phyloP scores from a whole-genome alignment of 2,329 filamentous ascomycete genomes.

The Bipolaris oryzae region DNA sequence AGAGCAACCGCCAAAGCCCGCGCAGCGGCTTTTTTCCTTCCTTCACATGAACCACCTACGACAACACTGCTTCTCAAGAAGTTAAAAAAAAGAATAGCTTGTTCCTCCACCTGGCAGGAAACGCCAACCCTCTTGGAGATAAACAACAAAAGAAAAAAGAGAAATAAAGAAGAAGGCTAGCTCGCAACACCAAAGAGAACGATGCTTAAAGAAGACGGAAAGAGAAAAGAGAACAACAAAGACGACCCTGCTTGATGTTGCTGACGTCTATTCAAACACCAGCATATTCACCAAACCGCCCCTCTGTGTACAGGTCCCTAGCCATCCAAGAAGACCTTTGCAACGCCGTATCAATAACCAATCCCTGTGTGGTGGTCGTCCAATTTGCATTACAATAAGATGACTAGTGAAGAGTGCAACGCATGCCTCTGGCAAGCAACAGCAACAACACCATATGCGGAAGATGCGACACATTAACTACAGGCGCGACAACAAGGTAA shows the following conservation, averaged over 20 bases:
- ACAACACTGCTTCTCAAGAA: constrained; percentile 24
- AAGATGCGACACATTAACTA: constrained; percentile 38
- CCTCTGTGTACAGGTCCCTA: constrained; percentile 29
- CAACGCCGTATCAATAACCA: constrained; percentile 44
- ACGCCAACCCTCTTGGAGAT: constrained; percentile 22
- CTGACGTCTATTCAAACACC: constrained; percentile 29
- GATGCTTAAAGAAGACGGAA: constrained; percentile 12
- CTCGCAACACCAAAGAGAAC: constrained; percentile 17
- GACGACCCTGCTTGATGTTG: constrained; percentile 23
- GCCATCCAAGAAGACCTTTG: constrained; percentile 33
- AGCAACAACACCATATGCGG: constrained; percentile 22
- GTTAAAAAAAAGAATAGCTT: constrained; percentile 17
- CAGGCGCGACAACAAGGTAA: constrained; percentile 18
- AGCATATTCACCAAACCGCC: constrained; percentile 44
- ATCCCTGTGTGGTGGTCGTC: constrained; percentile 43
- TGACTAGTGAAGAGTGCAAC: constrained; percentile 19
- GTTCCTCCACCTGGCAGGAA: constrained; percentile 23
- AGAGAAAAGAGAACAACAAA: constrained; percentile 15
- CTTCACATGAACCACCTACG: constrained; percentile 28
- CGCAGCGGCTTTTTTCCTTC: constrained; percentile 37
- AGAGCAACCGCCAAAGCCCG: constrained; percentile 38
- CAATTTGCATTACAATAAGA: constrained; percentile 45
- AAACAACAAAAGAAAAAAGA: constrained; percentile 17
- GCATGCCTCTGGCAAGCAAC: constrained; percentile 21
- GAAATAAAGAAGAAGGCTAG: constrained; percentile 13